A percentile compares a stretch with the other conserved stretches of the same genome.
Evolutionary conservation across 495 filamentous ascomycete genomes (phyloP).

Genomic region (Neurospora terricola): DNA sequence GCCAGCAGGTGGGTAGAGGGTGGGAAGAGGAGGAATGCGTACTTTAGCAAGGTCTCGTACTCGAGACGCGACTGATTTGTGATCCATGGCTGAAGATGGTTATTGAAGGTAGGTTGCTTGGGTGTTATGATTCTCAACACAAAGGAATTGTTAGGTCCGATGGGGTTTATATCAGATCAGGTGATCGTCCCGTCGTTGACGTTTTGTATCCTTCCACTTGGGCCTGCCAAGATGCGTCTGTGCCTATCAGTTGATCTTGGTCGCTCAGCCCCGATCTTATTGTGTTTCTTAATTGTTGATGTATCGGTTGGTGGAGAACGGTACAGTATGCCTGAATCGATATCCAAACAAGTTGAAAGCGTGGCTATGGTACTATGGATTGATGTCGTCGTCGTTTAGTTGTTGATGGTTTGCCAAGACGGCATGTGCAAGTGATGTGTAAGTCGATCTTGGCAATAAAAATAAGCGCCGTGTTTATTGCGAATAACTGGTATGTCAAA

Average conservation of each 20-base stretch:
- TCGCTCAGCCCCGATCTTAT: not conserved
- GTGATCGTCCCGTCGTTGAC: not conserved
- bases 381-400: not conserved
- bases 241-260: not conserved
- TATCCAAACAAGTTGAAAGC: not conserved
- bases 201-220: not conserved
- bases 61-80: constrained; percentile 7
- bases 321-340: not conserved
- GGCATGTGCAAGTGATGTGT: not conserved
- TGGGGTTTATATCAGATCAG: not conserved
- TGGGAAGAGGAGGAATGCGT: not conserved
- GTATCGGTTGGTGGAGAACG: not conserved
- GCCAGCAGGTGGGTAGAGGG: not conserved
- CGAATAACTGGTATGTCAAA: not conserved
- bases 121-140: not conserved
- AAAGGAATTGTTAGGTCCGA: not conserved
- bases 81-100: constrained; percentile 4
- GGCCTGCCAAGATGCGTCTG: not conserved
- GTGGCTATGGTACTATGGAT: not conserved
- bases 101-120: not conserved
- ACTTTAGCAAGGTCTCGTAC: constrained; percentile 13
- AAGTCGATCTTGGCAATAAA: not conserved
- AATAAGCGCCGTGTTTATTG: not conserved
- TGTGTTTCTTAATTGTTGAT: not conserved
- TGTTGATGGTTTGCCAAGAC: not conserved